Percentiles rank a stretch among this genome's conserved stretches.
Evolutionary conservation across 1,284 basidiomycete genomes (phyloP).

Genomic region (Tylopilus sp.): DNA sequence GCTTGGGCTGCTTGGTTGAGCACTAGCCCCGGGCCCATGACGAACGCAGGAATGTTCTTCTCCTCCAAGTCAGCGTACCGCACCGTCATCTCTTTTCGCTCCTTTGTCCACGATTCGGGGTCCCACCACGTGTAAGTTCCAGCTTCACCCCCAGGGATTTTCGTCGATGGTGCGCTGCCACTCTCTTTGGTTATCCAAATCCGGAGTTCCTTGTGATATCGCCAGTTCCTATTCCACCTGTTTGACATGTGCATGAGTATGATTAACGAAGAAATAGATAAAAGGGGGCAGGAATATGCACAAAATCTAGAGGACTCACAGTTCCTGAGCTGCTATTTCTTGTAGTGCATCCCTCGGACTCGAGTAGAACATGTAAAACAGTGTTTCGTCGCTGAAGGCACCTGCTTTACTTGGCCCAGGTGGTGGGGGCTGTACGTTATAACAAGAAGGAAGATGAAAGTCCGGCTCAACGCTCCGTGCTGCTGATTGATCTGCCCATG

Average conservation of each 20-base stretch:
- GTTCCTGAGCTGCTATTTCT: conserved; percentile 92
- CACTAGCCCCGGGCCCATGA: conserved; percentile 52
- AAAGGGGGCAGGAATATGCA: not conserved
- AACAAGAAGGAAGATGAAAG: conserved; percentile 90
- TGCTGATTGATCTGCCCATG: conserved; percentile 89
- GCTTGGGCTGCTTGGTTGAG: conserved; percentile 36
- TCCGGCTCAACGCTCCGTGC: conserved; percentile 86
- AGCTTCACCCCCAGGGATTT: conserved; percentile 86
- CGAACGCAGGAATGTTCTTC: conserved; percentile 67
- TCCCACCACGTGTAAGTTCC: conserved; percentile 94
- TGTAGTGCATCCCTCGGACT: conserved; percentile 91
- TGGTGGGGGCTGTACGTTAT: conserved; percentile 90
- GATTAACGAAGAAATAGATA: not conserved
- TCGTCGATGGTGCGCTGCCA: conserved; percentile 78
- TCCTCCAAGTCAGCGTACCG: conserved; percentile 86
- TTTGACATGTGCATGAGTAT: conserved; percentile 7
- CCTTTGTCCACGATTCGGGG: conserved; percentile 84
- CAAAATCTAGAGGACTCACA: conserved; percentile 56
- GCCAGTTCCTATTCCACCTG: conserved; percentile 95
- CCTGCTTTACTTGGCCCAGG: conserved; percentile 85
- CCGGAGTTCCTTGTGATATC: conserved; percentile 94
- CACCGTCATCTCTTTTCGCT: conserved; percentile 84
- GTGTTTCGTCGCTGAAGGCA: conserved; percentile 93
- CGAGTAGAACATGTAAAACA: conserved; percentile 99
- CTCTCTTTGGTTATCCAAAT: conserved; percentile 96